These are phyloP conservation scores for Nitzschia inconspicua DNA, from an alignment of 108 stramenopile species.

Conservation along the genomic window DNA sequence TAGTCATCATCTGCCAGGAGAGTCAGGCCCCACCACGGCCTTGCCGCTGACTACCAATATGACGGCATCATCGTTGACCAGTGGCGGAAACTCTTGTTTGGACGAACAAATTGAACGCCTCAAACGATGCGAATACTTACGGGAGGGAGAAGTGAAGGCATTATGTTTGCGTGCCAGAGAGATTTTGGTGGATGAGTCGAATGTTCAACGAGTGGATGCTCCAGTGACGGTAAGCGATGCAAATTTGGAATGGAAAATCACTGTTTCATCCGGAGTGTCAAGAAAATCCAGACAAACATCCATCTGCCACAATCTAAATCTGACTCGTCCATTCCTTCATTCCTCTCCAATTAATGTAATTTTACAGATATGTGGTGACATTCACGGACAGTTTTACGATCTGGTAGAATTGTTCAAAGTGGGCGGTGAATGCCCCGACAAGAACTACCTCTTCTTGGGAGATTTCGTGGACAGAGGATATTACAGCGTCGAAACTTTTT, in stretches of 20 bases:
- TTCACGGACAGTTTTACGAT: conserved; percentile 99
- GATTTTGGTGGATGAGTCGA: conserved; percentile 97
- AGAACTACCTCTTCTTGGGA: conserved; percentile 98
- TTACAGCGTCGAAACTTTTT: conserved; percentile 97
- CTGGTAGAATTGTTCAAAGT: conserved; percentile 98
- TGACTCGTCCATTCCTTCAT: not conserved
- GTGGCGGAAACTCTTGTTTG: conserved; percentile 61
- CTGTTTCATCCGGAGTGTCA: too few species aligned
- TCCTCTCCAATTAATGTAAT: not conserved
- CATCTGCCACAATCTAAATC: not conserved
- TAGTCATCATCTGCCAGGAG: conserved; percentile 3
- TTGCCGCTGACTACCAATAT: conserved; percentile 53
- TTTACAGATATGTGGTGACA: conserved; percentile 93
- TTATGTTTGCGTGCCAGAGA: conserved; percentile 96
- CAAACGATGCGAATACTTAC: conserved; percentile 96
- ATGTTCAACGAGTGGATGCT: conserved; percentile 97
- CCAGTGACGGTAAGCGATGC: conserved; percentile 89
- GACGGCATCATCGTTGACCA: conserved; percentile 50
- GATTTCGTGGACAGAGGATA: conserved; percentile 99
- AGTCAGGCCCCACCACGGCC: conserved; percentile 1
- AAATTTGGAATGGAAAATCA: not conserved
- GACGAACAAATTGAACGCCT: conserved; percentile 93
- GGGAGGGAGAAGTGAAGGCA: conserved; percentile 97
- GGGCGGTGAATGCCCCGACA: conserved; percentile 96
- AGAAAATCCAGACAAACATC: too few species aligned